Percentiles rank a stretch among this genome's conserved stretches.
Evolutionary conservation across 306 rosid genomes (phyloP).

Genomic region (Clitoria ternatea): DNA sequence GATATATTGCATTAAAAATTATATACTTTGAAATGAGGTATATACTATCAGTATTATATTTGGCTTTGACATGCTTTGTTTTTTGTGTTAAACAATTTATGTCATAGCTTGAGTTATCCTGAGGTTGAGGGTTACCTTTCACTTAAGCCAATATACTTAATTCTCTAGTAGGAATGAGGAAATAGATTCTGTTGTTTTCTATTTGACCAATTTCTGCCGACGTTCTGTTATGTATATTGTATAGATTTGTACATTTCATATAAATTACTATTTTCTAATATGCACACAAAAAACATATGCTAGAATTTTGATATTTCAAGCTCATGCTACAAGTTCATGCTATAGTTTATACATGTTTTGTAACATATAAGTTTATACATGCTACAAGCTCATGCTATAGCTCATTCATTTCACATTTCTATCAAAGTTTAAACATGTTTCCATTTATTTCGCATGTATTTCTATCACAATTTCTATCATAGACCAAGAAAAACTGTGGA

Average conservation of each 20-base stretch:
- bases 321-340: neutral
- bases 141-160: neutral
- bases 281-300: neutral
- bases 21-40: constrained; percentile 93
- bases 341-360: too few species aligned
- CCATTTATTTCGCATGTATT: too few species aligned
- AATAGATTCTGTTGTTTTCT: neutral
- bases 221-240: neutral
- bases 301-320: neutral
- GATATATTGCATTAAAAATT: constrained; percentile 82
- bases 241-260: neutral
- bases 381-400: too few species aligned
- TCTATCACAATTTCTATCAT: too few species aligned
- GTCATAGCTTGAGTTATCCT: neutral
- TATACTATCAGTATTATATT: constrained; percentile 15
- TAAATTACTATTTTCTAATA: neutral
- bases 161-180: neutral
- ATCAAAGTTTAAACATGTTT: too few species aligned
- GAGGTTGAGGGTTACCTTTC: constrained; percentile 17
- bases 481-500: too few species aligned
- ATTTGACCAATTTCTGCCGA: neutral
- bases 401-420: too few species aligned
- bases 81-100: constrained; percentile 5
- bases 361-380: too few species aligned
- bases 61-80: constrained; percentile 4